Base-by-base conservation (phyloP, 495 filamentous ascomycete genomes). In the Aspergillus conjunctus region DNA sequence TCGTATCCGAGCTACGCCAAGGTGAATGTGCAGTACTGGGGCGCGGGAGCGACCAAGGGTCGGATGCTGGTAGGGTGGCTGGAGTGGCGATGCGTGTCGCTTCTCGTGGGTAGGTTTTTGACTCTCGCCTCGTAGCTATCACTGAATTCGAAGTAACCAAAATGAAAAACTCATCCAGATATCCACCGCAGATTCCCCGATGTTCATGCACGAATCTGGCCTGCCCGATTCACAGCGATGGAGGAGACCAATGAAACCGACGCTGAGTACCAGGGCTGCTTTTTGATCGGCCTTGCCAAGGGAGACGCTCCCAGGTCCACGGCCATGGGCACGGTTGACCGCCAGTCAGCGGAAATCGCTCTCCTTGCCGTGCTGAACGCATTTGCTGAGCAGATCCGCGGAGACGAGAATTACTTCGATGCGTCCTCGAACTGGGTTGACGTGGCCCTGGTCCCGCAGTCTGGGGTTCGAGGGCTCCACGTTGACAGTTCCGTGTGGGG, bases 111-210 rank as follows among this genome's bases (percentile, higher is more conserved):
- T 54, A 54, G 14, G 52, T 22, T 18, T 4, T 33, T 32, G n/a
- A 22, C 2, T 34, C 5, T 54, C 32, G 18, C 37, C 14, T 22
- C n/a, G 3, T 18, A 37, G 17, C 4, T 21, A 3, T 7, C 5
- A 20, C 10, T 7, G n/a, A 20, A 4, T 3, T 22, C 2, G 4
- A 15, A 39, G 3, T 37, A 39, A 21, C n/a, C 15, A 10, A 0
- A 20, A n/a, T 46, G 17, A 34, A 11, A 54, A 54, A 31, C 20
- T n/a, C 17, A 31, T 18, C 7, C 51, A 54, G 52, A 54, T 5
- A 54, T 54, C 11, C 33, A 54, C 34, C 52, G 52, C n/a, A 54
- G 15, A 54, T 54, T 54, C 37, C 52, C 52, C 52, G 52, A 54
- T 14, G 20, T 54, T 17, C 52, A 54, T 17, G 52, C 34, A 1